Percentiles rank a stretch among this genome's conserved stretches.
phyloP scores from a whole-genome alignment of 2,329 filamentous ascomycete species.

The Beauveria medogensis region DNA sequence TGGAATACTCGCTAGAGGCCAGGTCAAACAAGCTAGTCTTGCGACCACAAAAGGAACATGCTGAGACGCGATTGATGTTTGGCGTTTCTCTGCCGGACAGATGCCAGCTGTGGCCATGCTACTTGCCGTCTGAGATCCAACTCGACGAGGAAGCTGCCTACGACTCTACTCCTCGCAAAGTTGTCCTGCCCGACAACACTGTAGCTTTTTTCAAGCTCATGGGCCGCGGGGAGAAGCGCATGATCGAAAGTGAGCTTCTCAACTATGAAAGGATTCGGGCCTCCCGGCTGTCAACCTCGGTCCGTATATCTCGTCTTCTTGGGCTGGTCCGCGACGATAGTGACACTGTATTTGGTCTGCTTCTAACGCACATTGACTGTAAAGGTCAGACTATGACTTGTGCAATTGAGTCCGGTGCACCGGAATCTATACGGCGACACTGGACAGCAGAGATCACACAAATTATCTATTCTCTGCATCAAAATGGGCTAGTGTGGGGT shows the following conservation, averaged over 20 bases:
- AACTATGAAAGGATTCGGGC: neutral
- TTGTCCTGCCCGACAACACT: neutral
- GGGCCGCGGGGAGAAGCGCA: neutral
- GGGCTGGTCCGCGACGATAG: neutral
- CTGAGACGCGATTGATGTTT: neutral
- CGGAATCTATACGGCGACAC: neutral
- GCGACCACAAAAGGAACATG: neutral
- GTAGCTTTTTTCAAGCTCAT: neutral
- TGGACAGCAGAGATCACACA: neutral
- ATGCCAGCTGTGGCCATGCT: neutral
- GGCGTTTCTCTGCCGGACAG: neutral
- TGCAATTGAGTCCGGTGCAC: neutral
- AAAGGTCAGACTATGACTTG: neutral
- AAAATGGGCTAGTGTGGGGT: neutral
- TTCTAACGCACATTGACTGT: neutral
- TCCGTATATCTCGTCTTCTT: neutral
- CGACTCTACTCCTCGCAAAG: neutral
- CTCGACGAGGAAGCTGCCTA: neutral
- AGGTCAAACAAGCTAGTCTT: neutral
- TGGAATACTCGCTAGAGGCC: neutral
- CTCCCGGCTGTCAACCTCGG: neutral
- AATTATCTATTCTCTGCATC: neutral
- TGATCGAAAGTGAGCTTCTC: neutral
- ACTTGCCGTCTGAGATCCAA: neutral
- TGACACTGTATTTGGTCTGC: neutral